phyloP scores from a whole-genome alignment of 208 protist genomes.

The Acanthamoeba royreba region DNA sequence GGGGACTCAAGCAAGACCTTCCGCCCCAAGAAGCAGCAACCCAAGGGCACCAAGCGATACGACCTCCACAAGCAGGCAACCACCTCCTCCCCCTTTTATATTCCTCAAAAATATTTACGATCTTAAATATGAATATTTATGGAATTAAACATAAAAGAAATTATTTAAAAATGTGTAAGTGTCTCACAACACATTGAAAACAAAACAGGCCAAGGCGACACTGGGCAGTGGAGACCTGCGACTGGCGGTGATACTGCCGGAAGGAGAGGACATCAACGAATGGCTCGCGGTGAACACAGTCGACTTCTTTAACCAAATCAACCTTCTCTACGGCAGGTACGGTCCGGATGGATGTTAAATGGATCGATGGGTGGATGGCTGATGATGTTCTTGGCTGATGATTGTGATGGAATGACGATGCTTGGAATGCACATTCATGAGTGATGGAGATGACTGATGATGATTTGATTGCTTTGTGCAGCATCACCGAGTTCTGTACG shows the following conservation, averaged over 20 bases:
- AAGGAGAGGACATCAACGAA: conserved; percentile 94
- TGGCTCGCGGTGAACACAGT: conserved; percentile 97
- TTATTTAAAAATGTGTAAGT: neutral
- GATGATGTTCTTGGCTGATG: no score
- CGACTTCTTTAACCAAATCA: conserved; percentile 99
- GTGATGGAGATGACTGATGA: no score
- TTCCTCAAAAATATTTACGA: neutral
- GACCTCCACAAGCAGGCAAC: conserved; percentile 87
- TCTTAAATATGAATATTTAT: neutral
- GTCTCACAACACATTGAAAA: no score
- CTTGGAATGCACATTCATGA: no score
- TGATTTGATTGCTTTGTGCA: no score
- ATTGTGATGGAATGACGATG: no score
- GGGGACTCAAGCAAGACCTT: conserved; percentile 92
- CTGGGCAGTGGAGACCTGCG: conserved; percentile 90
- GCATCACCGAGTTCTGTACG: conserved; percentile 97
- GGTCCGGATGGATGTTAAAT: no score
- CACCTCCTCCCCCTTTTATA: neutral
- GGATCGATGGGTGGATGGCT: no score
- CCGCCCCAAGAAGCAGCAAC: conserved; percentile 91
- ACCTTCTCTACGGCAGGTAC: conserved; percentile 97
- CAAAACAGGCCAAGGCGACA: conserved; percentile 72
- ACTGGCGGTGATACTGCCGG: conserved; percentile 90
- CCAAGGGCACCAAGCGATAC: conserved; percentile 92
- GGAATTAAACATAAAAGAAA: neutral